Evolutionary conservation across 2,329 filamentous ascomycete genomes (phyloP).

Genomic region (Huntiella moniliformis): DNA sequence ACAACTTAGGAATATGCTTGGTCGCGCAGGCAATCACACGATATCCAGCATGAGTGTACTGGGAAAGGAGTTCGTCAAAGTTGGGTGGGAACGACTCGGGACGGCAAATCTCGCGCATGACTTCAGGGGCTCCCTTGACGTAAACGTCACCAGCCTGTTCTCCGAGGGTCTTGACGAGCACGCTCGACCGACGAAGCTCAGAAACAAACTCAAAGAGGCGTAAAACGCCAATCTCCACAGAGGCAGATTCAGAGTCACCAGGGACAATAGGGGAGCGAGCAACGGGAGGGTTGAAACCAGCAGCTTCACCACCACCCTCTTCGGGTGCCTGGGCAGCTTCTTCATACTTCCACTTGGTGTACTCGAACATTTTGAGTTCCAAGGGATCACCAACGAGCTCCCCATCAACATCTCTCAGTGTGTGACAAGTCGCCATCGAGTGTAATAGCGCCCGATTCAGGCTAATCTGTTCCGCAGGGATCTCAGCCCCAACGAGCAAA

Average conservation of each 20-base stretch:
- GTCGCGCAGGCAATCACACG: constrained; percentile 91
- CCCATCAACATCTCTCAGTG: constrained; percentile 65
- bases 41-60: constrained; percentile 91
- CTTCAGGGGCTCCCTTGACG: constrained; percentile 92
- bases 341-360: constrained; percentile 80
- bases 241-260: constrained; percentile 5
- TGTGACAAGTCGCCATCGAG: constrained; percentile 96
- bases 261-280: constrained; percentile 48
- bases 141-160: constrained; percentile 71
- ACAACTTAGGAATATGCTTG: constrained; percentile 70
- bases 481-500: background rate
- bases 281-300: constrained; percentile 69
- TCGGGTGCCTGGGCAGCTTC: constrained; percentile 56
- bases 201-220: constrained; percentile 92
- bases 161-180: constrained; percentile 68
- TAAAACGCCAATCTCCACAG: constrained; percentile 64
- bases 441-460: constrained; percentile 33
- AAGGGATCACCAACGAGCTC: constrained; percentile 86
- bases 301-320: constrained; percentile 44
- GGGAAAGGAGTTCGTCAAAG: constrained; percentile 72
- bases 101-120: constrained; percentile 83
- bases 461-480: constrained; percentile 24
- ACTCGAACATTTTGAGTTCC: constrained; percentile 97
- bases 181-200: constrained; percentile 76
- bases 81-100: constrained; percentile 69